Evolutionary conservation across 768 basidiomycete species (phyloP).

Genomic region (Saitozyma sp.): DNA sequence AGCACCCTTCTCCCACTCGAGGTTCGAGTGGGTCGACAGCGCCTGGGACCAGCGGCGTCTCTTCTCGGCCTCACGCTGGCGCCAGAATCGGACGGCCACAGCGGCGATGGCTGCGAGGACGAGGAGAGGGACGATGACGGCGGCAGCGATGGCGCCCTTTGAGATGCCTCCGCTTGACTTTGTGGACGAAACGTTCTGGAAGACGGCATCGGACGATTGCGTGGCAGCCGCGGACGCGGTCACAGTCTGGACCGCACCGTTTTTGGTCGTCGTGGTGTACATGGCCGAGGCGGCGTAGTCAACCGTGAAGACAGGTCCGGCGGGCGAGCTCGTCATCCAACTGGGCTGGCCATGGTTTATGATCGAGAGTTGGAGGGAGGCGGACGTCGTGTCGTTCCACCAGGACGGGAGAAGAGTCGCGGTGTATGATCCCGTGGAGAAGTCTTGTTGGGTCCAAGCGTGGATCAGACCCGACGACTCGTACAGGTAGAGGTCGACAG

Average conservation of each 20-base stretch:
- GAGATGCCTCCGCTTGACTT: slow-evolving; percentile 31
- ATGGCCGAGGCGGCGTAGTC: slow-evolving; percentile 44
- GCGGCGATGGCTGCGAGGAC: slow-evolving; percentile 34
- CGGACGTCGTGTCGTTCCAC: slow-evolving; percentile 52
- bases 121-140: slow-evolving; percentile 49
- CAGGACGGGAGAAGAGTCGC: slow-evolving; percentile 49
- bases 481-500: slow-evolving; percentile 53
- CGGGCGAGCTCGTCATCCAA: slow-evolving; percentile 38
- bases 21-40: slow-evolving; percentile 42
- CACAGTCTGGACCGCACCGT: slow-evolving; percentile 32
- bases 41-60: slow-evolving; percentile 50
- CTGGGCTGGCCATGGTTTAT: slow-evolving; percentile 35
- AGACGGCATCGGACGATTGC: slow-evolving; percentile 40
- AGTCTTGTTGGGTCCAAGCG: slow-evolving; percentile 40
- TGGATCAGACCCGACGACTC: slow-evolving; percentile 46
- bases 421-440: slow-evolving; percentile 38
- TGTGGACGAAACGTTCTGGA: slow-evolving; percentile 39
- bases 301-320: slow-evolving; percentile 51
- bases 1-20: slow-evolving; percentile 51
- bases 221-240: slow-evolving; percentile 42
- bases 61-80: slow-evolving; percentile 47
- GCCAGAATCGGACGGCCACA: slow-evolving; percentile 48
- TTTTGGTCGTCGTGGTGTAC: slow-evolving; percentile 36
- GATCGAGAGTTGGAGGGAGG: slow-evolving; percentile 49
- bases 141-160: slow-evolving; percentile 49